phyloP scores from a whole-genome alignment of 129 eudicot species.

The Helianthus annuus region DNA sequence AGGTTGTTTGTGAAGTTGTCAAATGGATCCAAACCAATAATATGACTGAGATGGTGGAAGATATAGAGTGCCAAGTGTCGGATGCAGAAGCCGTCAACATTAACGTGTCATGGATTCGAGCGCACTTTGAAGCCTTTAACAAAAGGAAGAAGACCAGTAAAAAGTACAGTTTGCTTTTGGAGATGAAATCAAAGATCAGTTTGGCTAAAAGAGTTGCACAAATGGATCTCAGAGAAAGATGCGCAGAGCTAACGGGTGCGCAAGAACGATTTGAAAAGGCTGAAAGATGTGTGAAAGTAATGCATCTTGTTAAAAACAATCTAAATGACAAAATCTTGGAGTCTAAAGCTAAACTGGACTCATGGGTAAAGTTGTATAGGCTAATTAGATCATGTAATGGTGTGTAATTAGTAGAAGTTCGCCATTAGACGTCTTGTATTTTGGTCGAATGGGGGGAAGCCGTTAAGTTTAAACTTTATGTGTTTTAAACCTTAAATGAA shows the following conservation, averaged over 20 bases:
- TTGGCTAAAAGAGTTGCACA: slow-evolving; percentile 31
- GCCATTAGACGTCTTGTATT: no score
- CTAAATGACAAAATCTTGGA: slow-evolving; percentile 25
- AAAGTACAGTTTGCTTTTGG: slow-evolving; percentile 14
- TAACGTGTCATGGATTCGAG: no score
- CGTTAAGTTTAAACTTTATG: no score
- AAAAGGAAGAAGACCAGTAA: neutral
- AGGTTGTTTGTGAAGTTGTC: no score
- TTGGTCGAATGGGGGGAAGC: no score
- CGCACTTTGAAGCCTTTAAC: no score
- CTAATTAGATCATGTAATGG: no score
- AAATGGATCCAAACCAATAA: no score
- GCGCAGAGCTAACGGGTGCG: slow-evolving; percentile 29
- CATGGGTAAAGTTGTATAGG: slow-evolving; percentile 4
- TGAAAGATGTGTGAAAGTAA: slow-evolving; percentile 33
- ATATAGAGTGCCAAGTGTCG: slow-evolving; percentile 15
- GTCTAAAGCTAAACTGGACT: slow-evolving; percentile 21
- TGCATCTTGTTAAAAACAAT: slow-evolving; percentile 35
- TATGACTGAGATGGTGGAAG: no score
- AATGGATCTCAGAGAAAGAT: slow-evolving; percentile 31
- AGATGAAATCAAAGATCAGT: slow-evolving; percentile 8
- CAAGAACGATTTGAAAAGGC: slow-evolving; percentile 27
- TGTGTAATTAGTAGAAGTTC: no score
- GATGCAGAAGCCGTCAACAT: slow-evolving; percentile 34
- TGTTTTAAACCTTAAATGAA: no score